Evolutionary conservation across 2,329 filamentous ascomycete species (phyloP), one percentile per base, ranked within the genome.

Genomic region (Penicillium sp.): DNA sequence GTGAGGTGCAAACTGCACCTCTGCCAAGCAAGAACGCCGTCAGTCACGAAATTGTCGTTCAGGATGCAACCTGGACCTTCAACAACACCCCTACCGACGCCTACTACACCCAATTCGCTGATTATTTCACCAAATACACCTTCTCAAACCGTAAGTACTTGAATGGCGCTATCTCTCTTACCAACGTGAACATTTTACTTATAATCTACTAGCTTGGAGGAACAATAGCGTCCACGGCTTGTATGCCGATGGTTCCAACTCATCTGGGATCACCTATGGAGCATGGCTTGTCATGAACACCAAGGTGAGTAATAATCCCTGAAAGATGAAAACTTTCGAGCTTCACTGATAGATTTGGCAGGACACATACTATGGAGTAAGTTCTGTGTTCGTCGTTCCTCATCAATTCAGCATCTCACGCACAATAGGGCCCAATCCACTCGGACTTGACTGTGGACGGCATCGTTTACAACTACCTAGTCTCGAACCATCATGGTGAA

Each of bases 91-190:
- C 81, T 0, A 67, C 81, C 16, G 83, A 86, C 66, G 75, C 82
- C 0, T 88, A 88, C 65, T 82, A 85, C 0, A 70, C 80, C 39
- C 74, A 85, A 47, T 80, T 83, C 56, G 78, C 83, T 1, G 82
- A 87, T 47, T 88, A 87, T 70, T 89, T 87, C 66, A 88, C 86
- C 22, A 89, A 89, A 69, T 88, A 88, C 65, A 87, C 83, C 0
- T 87, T 88, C 59, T 78, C 80, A 4, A 83, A 85, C 58, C 78
- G 78, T 71, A 60, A n/a, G 43, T 40, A 49, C 24, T 1, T 6
- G 6, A 27, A 27, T 27, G 22, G 22, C 22, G 2, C 22, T 4
- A 22, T 22, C 22, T 22, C 19, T 22, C 4, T 2, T 22, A 22
- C 22, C 22, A 22, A 22, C 2, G 3, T 22, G 22, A 22, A 22